Evolutionary conservation across 2,329 filamentous ascomycete genomes (phyloP), one percentile per base, ranked within the genome.

Genomic region (Raffaelea albimanens): DNA sequence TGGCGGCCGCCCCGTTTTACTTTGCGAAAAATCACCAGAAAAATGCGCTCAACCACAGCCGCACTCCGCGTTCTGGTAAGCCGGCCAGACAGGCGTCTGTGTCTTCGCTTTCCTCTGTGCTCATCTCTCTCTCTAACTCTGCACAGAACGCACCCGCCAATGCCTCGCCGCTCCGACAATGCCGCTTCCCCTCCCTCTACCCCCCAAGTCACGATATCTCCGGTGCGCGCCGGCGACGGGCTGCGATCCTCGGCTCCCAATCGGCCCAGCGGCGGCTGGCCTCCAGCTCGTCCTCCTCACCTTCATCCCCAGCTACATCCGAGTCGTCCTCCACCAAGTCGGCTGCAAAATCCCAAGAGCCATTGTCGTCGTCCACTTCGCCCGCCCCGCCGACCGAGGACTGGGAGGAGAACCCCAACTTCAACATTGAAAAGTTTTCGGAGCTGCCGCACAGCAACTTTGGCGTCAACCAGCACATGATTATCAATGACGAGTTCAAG

Each of bases 401-500:
- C 58, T 91, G 86, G 87, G 86, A 93, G 58, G 80, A 87, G 48
- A 79, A 86, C 54, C 78, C 82, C 14, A 76, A 87, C 55, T 78
- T 82, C 51, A 73, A 80, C 52, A 85, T 90, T 57, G 79, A 79
- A 43, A 76, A 80, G 52, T 91, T 91, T 67, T 80, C 82, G 25
- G 76, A 91, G 59, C 73, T 93, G 20, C 87, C 87, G 2, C 82
- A 85, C 55, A 76, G 77, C 52, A 82, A 86, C 57, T 97, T 97
- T 57, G 93, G 93, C 16, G 83, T 90, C 57, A 98, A 98, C 58
- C 93, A 98, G 65, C 87, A 97, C 67, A 95, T 97, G 73, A 75
- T 88, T 51, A 94, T 97, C 61, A 94, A 97, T 61, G 82, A 88
- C 61, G 90, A 97, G 63, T 93, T 97, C 65, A 96, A 95, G 61